phyloP scores from a whole-genome alignment of 2,329 filamentous ascomycete species.

The Neonectria ditissima region DNA sequence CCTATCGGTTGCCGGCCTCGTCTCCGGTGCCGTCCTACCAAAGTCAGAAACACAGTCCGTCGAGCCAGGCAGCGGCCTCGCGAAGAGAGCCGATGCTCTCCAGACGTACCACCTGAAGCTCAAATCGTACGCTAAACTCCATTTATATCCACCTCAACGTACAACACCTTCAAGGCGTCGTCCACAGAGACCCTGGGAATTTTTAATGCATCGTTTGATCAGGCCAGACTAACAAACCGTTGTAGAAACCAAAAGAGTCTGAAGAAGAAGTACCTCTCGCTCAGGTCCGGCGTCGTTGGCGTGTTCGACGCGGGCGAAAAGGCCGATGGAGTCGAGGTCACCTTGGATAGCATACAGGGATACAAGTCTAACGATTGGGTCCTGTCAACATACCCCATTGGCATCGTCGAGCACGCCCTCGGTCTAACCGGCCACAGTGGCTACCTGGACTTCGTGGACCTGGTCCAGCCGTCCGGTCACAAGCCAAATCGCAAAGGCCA shows the following conservation, averaged over 20 bases:
- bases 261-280: conserved; percentile 22
- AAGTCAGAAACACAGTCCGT: not conserved
- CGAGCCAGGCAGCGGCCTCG: not conserved
- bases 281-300: conserved; percentile 5
- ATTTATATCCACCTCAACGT: not conserved
- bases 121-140: conserved; percentile 18
- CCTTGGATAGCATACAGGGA: not conserved
- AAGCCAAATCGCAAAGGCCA: not conserved
- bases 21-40: not conserved
- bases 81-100: no score
- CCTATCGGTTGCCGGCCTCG: conserved; percentile 18
- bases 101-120: conserved; percentile 18
- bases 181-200: not conserved
- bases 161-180: not conserved
- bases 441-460: conserved; percentile 22
- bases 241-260: conserved; percentile 4
- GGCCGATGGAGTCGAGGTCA: not conserved
- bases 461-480: conserved; percentile 8
- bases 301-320: conserved; percentile 11
- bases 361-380: conserved; percentile 9
- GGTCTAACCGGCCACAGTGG: conserved; percentile 21
- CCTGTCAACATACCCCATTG: conserved; percentile 17
- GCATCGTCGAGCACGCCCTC: conserved; percentile 24
- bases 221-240: conserved; percentile 6
- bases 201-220: not conserved